Conservation (phyloP, 2,329 filamentous ascomycete species). For the Ophiocordyceps australis region DNA sequence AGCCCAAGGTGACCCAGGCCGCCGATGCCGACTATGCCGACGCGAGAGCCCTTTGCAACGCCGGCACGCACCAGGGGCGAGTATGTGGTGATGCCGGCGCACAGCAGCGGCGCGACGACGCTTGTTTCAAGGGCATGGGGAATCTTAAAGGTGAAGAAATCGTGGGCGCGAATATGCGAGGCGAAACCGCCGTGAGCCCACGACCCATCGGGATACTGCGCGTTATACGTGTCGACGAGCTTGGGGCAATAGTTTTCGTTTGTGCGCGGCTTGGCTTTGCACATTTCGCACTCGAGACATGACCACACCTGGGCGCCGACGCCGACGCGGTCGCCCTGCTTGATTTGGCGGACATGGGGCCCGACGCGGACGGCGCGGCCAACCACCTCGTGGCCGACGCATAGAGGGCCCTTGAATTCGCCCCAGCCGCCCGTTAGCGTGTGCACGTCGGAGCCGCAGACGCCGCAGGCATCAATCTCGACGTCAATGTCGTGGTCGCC, state of each 20-base stretch:
- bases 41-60: constrained; percentile 49
- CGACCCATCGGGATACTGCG: constrained; percentile 36
- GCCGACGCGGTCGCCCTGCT: constrained; percentile 45
- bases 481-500: constrained; percentile 35
- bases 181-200: constrained; percentile 47
- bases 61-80: constrained; percentile 48
- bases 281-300: constrained; percentile 31
- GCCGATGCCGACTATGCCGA: constrained; percentile 56
- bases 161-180: constrained; percentile 28
- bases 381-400: constrained; percentile 40
- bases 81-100: constrained; percentile 60
- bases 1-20: constrained; percentile 59
- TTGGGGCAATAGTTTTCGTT: constrained; percentile 33
- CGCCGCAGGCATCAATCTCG: constrained; percentile 50
- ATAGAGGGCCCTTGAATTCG: constrained; percentile 23
- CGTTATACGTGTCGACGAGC: constrained; percentile 36
- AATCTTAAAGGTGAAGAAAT: constrained; percentile 42
- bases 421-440: constrained; percentile 40
- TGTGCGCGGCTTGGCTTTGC: constrained; percentile 23
- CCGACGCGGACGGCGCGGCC: constrained; percentile 33
- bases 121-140: constrained; percentile 31
- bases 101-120: constrained; percentile 50
- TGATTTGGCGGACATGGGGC: constrained; percentile 24
- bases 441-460: constrained; percentile 44
- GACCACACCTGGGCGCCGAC: constrained; percentile 42